A percentile compares a stretch with the other conserved stretches of the same genome.
Conservation (phyloP, 2,329 filamentous ascomycete genomes). For the Botryotinia narcissicola region DNA sequence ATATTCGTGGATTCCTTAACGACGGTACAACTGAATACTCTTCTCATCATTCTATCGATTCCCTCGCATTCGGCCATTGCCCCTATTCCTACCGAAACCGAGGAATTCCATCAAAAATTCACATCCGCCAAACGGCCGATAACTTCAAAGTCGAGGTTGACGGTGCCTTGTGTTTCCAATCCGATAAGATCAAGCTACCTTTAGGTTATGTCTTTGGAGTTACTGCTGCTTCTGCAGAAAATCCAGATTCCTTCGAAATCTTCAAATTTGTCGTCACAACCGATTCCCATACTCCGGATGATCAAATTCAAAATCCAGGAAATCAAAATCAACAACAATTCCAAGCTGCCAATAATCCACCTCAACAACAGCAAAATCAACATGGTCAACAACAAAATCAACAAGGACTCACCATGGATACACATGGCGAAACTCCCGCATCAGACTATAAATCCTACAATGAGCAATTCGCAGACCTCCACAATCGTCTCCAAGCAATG, state of each 20-base stretch:
- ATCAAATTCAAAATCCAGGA: constrained; percentile 28
- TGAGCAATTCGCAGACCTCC: constrained; percentile 77
- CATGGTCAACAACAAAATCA: constrained; percentile 21
- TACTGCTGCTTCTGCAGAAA: constrained; percentile 84
- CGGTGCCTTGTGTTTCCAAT: constrained; percentile 78
- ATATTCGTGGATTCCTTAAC: constrained; percentile 89
- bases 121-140: constrained; percentile 63
- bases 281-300: constrained; percentile 43
- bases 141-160: constrained; percentile 79
- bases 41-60: constrained; percentile 72
- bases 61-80: constrained; percentile 90
- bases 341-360: constrained; percentile 25
- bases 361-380: constrained; percentile 39
- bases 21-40: constrained; percentile 82
- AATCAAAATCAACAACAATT: constrained; percentile 23
- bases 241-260: constrained; percentile 90
- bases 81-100: constrained; percentile 88
- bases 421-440: constrained; percentile 42
- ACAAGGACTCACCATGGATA: constrained; percentile 33
- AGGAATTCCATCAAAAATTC: constrained; percentile 76
- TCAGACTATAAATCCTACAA: constrained; percentile 45
- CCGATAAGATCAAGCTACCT: constrained; percentile 74
- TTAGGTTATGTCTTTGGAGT: constrained; percentile 81
- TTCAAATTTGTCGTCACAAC: constrained; percentile 79
- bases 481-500: constrained; percentile 75